Evolutionary conservation across 306 rosid species (phyloP).

Genomic region (Castanea crenata): DNA sequence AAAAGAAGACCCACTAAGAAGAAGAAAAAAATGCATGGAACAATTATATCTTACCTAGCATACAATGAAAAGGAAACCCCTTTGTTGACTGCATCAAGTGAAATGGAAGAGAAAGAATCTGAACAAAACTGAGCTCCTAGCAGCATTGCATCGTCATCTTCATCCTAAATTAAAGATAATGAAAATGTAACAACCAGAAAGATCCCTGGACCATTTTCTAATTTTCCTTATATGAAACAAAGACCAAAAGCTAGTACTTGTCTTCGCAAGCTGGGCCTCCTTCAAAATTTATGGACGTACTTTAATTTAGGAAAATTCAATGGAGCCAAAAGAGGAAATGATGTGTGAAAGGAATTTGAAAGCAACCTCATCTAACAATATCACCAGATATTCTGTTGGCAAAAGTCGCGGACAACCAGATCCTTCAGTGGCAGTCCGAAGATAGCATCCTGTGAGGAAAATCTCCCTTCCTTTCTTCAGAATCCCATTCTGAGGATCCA

Average conservation of each 20-base stretch:
- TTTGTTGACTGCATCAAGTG: constrained; percentile 50
- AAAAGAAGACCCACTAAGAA: background rate
- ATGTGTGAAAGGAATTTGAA: constrained; percentile 4
- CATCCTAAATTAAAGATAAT: constrained; percentile 47
- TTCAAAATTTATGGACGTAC: constrained; percentile 6
- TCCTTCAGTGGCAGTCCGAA: constrained; percentile 65
- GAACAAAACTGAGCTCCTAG: constrained; percentile 85
- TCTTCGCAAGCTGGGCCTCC: constrained; percentile 11
- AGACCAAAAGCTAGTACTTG: constrained; percentile 7
- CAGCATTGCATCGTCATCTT: constrained; percentile 87
- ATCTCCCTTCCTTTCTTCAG: constrained; percentile 87
- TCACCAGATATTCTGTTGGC: constrained; percentile 89
- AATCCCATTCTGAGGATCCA: constrained; percentile 53
- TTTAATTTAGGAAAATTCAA: constrained; percentile 10
- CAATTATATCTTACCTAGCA: constrained; percentile 52
- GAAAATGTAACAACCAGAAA: constrained; percentile 15
- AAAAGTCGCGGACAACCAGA: constrained; percentile 70
- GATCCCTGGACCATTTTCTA: constrained; percentile 3
- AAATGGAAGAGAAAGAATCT: constrained; percentile 76
- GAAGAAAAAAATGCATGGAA: background rate
- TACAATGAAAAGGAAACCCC: constrained; percentile 69
- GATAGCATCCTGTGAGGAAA: constrained; percentile 90
- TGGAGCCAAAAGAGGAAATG: constrained; percentile 3
- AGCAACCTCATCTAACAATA: constrained; percentile 77
- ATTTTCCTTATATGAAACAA: background rate